Evolutionary conservation across 2,329 filamentous ascomycete species (phyloP), one percentile per base, ranked within the genome.

Genomic region (Lachnellula occidentalis): DNA sequence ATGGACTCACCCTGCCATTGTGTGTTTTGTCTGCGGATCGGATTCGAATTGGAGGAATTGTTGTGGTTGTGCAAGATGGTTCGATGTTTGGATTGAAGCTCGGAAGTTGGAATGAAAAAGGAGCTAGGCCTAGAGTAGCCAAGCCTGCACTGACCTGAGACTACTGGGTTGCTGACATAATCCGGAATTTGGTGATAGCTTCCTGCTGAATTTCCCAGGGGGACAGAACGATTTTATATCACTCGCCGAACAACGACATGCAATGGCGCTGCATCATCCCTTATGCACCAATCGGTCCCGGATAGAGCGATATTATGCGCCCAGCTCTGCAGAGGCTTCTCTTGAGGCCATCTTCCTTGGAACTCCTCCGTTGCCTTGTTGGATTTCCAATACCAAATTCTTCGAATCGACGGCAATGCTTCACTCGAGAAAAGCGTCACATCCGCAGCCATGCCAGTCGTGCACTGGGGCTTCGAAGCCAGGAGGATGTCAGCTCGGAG

Each of bases 1-100:
- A 51, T 48, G n/a, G 4, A 60, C 65, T 52, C 62, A 69, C 67
- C 67, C 67, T 64, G 66, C 63, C 64, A 67, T 67, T 66, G 57
- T 64, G 61, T 54, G 34, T 61, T 56, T 59, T 45, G 55, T 60
- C 45, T 48, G 49, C 46, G 56, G 48, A 36, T 19, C 27, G 27
- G 24, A 31, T 49, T 47, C 48, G 55, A 54, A 41, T 58, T 46
- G 46, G 43, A 42, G 36, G 46, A 47, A 58, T 43, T 36, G 51
- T 24, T 52, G 34, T 47, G 45, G 24, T 36, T 53, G 41, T 36
- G 39, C 46, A 47, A 47, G 31, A 45, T 63, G 52, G 54, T 59
- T 51, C 58, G 60, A 64, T 60, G 57, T 59, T 50, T 41, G 50
- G 51, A 34, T 52, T n/a, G 56, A 59, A 61, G 58, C 56, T 57